Evolutionary conservation across 2,329 filamentous ascomycete species (phyloP).

Genomic region (Thielaviopsis euricoi): DNA sequence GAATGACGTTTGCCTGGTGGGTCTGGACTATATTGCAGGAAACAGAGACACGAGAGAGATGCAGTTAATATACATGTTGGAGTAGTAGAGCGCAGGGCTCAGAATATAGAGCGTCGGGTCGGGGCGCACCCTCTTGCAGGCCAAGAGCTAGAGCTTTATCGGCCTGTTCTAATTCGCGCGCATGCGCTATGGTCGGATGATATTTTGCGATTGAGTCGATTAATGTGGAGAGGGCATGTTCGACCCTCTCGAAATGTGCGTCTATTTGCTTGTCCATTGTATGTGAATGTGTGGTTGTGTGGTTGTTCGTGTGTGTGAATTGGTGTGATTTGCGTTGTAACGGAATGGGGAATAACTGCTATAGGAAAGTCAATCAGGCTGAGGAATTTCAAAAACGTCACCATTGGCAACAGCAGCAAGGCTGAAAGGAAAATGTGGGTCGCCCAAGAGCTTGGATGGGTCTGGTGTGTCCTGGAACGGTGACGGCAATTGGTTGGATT

Average conservation of each 20-base stretch:
- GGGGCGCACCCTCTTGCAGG: conserved; percentile 41
- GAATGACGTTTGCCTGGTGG: conserved; percentile 60
- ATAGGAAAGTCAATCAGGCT: background rate
- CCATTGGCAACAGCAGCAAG: background rate
- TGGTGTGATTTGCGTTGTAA: too few species aligned
- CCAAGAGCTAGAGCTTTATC: conserved; percentile 51
- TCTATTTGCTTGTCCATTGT: conserved; percentile 49
- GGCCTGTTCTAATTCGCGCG: conserved; percentile 52
- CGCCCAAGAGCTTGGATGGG: background rate
- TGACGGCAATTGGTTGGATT: background rate
- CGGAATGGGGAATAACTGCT: too few species aligned
- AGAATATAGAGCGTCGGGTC: background rate
- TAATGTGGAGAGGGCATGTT: conserved; percentile 48
- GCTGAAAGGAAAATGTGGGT: background rate
- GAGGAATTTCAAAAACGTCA: background rate
- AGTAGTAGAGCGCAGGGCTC: too few species aligned
- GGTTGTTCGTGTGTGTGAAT: background rate
- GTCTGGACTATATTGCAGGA: conserved; percentile 36
- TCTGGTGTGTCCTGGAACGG: too few species aligned
- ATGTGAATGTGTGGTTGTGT: background rate
- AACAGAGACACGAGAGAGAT: background rate
- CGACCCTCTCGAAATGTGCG: conserved; percentile 46
- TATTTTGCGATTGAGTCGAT: conserved; percentile 72
- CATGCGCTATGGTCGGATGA: conserved; percentile 53
- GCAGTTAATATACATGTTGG: too few species aligned